phyloP scores from a whole-genome alignment of 2,329 filamentous ascomycete species.

The Dothideomycetes sp. region DNA sequence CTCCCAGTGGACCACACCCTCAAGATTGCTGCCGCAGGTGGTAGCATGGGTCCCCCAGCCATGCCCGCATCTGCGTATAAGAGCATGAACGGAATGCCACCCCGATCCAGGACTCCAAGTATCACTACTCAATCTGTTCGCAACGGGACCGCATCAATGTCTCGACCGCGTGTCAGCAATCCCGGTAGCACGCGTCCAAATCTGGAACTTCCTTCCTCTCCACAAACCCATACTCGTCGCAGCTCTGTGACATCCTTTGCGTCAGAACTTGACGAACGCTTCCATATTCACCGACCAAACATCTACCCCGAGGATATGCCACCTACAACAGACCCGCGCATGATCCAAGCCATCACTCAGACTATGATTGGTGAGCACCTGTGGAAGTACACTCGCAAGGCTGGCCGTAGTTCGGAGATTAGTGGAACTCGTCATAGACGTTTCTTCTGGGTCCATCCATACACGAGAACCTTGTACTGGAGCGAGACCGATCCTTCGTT shows the following conservation, averaged over 20 bases:
- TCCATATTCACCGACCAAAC: slow-evolving; percentile 56
- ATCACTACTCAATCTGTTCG: slow-evolving; percentile 9
- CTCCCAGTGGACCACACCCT: slow-evolving; percentile 74
- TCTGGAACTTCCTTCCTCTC: slow-evolving; percentile 5
- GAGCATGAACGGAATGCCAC: slow-evolving; percentile 17
- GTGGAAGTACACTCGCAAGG: slow-evolving; percentile 97
- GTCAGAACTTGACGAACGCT: slow-evolving; percentile 83
- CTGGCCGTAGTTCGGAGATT: slow-evolving; percentile 68
- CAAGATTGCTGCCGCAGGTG: slow-evolving; percentile 64
- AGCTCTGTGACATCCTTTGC: slow-evolving; percentile 93
- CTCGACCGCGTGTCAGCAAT: neutral
- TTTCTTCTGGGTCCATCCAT: slow-evolving; percentile 99
- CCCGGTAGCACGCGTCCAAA: slow-evolving; percentile 17
- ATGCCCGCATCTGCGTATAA: slow-evolving; percentile 67
- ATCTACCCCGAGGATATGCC: slow-evolving; percentile 51
- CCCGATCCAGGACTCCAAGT: slow-evolving; percentile 24
- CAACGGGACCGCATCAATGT: too few relatives aligned
- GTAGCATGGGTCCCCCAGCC: slow-evolving; percentile 71
- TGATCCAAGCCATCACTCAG: slow-evolving; percentile 98
- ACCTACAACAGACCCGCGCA: slow-evolving; percentile 72
- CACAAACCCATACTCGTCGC: slow-evolving; percentile 50
- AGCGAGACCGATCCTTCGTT: slow-evolving; percentile 77
- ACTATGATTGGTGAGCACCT: slow-evolving; percentile 99
- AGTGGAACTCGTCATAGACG: slow-evolving; percentile 83
- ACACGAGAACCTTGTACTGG: slow-evolving; percentile 95